Conservation (phyloP, 176 grass and related monocot genomes). For the Oryza officinalis region DNA sequence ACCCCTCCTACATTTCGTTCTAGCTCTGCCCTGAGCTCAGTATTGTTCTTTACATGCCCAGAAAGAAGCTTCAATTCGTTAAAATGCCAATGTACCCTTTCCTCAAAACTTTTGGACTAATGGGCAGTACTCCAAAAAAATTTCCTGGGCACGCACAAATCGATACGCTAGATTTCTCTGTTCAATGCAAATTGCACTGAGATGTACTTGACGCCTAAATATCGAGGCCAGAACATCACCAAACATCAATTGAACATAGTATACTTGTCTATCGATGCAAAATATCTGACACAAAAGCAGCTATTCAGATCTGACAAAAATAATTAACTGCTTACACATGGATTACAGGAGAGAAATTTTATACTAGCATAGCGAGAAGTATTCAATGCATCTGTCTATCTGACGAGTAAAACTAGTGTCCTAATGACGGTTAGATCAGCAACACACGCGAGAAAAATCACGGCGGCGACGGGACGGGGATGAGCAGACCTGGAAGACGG, state of each 20-base stretch:
- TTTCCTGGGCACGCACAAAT: neutral
- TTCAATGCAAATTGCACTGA: neutral
- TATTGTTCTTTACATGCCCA: too few relatives aligned
- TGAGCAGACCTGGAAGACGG: conserved; percentile 74
- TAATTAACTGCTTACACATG: neutral
- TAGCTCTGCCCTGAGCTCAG: too few relatives aligned
- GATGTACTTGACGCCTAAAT: too few relatives aligned
- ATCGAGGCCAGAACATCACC: neutral
- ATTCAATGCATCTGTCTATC: too few relatives aligned
- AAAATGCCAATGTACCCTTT: too few relatives aligned
- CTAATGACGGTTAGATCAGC: neutral
- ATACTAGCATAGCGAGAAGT: too few relatives aligned
- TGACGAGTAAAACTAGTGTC: too few relatives aligned
- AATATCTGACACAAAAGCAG: neutral
- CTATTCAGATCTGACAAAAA: neutral
- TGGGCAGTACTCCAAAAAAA: neutral
- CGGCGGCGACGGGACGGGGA: neutral
- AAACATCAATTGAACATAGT: neutral
- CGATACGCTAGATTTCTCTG: neutral
- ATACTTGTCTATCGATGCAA: neutral
- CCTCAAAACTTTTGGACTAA: too few relatives aligned
- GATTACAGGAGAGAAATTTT: neutral
- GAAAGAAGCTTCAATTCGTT: too few relatives aligned
- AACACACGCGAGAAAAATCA: too few relatives aligned
- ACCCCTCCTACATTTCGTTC: too few relatives aligned